Percentiles rank a stretch among this genome's conserved stretches.
These are phyloP conservation scores for Urochloa ruziziensis DNA, from an alignment of 176 grass and related monocot genomes.

Conservation along the genomic window DNA sequence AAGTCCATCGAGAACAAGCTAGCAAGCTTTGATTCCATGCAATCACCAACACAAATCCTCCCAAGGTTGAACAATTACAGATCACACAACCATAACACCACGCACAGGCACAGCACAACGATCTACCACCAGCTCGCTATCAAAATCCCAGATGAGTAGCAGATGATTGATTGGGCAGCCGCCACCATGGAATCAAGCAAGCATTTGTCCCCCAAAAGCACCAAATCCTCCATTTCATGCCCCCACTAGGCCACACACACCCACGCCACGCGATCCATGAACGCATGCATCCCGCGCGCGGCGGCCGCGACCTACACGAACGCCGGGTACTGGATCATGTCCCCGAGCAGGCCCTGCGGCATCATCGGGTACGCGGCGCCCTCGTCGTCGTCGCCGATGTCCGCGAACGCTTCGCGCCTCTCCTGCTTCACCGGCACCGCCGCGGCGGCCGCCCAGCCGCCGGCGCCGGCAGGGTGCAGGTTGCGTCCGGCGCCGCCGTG, in stretches of 20 bases:
- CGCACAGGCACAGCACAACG: background rate
- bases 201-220: background rate
- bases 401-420: too few relatives aligned
- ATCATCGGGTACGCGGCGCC: too few relatives aligned
- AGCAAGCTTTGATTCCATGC: slow-evolving; percentile 32
- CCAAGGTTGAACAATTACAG: background rate
- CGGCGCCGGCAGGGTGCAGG: too few relatives aligned
- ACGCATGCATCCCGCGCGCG: background rate
- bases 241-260: background rate
- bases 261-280: background rate
- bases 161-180: background rate
- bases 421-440: too few relatives aligned
- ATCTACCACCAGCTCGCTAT: background rate
- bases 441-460: too few relatives aligned
- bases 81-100: background rate
- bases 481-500: too few relatives aligned
- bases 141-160: background rate
- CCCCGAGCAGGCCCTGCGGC: too few relatives aligned
- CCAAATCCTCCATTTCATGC: background rate
- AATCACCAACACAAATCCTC: background rate
- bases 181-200: background rate
- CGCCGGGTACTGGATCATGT: too few relatives aligned
- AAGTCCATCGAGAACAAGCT: background rate
- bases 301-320: too few relatives aligned
- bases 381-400: too few relatives aligned